These are phyloP conservation scores for Nepenthes alata DNA, from an alignment of 179 eudicot species.

Conservation along the genomic window DNA sequence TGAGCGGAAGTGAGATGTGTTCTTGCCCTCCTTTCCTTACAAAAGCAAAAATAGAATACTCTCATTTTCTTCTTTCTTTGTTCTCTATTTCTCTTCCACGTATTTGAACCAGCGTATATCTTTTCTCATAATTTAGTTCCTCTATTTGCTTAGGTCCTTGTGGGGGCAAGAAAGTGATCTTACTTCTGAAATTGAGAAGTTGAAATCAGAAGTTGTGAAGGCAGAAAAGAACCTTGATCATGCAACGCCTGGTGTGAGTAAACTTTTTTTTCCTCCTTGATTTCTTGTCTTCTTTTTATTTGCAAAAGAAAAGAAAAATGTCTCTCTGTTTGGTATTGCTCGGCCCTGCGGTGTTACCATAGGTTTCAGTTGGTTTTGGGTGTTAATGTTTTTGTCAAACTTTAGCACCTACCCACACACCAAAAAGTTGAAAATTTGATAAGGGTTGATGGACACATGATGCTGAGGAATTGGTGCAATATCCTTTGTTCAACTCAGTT, in stretches of 20 bases:
- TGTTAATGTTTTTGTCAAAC: not conserved
- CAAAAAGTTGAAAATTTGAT: too few relatives aligned
- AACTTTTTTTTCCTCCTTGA: not conserved
- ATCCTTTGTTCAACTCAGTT: too few relatives aligned
- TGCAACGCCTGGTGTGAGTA: constrained; percentile 95
- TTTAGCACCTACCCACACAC: too few relatives aligned
- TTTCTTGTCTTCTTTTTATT: not conserved
- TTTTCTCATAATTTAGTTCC: constrained; percentile 5
- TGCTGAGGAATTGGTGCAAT: too few relatives aligned
- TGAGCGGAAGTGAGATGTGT: constrained; percentile 62
- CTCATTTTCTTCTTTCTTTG: not conserved
- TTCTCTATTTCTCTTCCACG: not conserved
- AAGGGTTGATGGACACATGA: too few relatives aligned
- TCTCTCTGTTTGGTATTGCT: not conserved
- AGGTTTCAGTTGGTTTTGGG: not conserved
- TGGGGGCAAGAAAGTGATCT: constrained; percentile 87
- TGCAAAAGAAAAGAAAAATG: not conserved
- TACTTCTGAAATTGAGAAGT: constrained; percentile 62
- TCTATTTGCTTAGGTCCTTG: constrained; percentile 41
- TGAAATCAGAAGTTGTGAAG: constrained; percentile 75
- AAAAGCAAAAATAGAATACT: not conserved
- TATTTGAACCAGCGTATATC: not conserved
- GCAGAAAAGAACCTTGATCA: constrained; percentile 94
- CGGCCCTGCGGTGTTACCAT: not conserved
- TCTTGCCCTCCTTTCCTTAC: not conserved